phyloP scores from a whole-genome alignment of 352 stramenopile species.

The Saprolegnia diclina region DNA sequence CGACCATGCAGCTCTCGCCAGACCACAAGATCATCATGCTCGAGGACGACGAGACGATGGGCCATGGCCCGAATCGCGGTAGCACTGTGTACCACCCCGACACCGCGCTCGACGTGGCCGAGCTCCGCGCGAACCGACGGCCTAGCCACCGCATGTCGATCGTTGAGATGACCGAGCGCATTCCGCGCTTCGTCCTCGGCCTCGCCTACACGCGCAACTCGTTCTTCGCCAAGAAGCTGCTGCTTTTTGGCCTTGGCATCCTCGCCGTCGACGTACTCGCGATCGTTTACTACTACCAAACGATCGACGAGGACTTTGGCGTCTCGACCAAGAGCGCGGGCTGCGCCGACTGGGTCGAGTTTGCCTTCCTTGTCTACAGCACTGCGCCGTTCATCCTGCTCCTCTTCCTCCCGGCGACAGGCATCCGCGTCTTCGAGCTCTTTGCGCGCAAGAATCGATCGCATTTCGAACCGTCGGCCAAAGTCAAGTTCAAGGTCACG shows the following conservation, averaged over 20 bases:
- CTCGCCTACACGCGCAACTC: constrained; percentile 57
- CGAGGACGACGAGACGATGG: neutral
- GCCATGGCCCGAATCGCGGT: neutral
- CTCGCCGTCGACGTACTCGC: constrained; percentile 48
- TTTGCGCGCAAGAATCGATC: constrained; percentile 67
- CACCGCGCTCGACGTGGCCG: neutral
- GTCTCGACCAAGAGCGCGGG: constrained; percentile 35
- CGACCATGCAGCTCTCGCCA: neutral
- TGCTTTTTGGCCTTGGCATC: constrained; percentile 57
- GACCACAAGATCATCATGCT: neutral
- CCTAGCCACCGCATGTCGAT: neutral
- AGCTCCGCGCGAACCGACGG: too few species aligned
- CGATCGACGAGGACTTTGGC: constrained; percentile 31
- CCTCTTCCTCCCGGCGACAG: constrained; percentile 56
- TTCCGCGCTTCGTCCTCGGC: constrained; percentile 10
- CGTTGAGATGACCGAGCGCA: constrained; percentile 13
- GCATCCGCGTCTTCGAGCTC: constrained; percentile 56
- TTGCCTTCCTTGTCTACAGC: constrained; percentile 64
- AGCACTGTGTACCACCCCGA: neutral
- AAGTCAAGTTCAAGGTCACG: constrained; percentile 52
- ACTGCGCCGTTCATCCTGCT: constrained; percentile 56
- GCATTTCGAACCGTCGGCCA: constrained; percentile 35
- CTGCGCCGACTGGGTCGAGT: constrained; percentile 48
- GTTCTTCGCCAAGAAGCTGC: constrained; percentile 64
- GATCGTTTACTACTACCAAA: constrained; percentile 58